Evolutionary conservation across 805 yeast species (phyloP), one percentile per base, ranked within the genome.

Genomic region (Priceomyces castillae): DNA sequence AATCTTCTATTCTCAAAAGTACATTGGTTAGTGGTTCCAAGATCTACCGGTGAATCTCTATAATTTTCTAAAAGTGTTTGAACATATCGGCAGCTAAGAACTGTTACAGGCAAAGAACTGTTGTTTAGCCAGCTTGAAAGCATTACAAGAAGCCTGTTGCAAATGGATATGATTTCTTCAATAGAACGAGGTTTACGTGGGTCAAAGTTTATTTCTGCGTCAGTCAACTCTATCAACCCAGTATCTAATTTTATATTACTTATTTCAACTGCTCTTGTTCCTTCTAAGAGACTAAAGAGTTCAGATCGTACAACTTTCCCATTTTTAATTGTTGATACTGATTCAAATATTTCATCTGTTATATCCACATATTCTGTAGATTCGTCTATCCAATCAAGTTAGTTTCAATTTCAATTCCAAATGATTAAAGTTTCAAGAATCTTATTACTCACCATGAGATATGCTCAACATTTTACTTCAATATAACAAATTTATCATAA

Each of bases 261-360:
- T 11, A 84, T 75, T 60, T 90, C 98, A 47, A 89, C 67, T 0
- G 98, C 96, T 51, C 90, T 82, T 1, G 97, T 86, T 0, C 97
- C 95, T 52, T 88, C 89, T 48, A 84, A 70, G 37, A 92, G 71
- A 42, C 81, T 78, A 64, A 89, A 88, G 20, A 65, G 64, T 0
- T 79, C 74, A 7, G 77, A 72, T 52, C 80, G 80, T 3, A 78
- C 77, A 15, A 92, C 80, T 38, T 75, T 70, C 25, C 82, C 83
- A 30, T 76, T 74, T 14, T 61, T 56, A 30, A 83, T 58, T 2
- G 47, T 51, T 10, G 54, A 44, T 31, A 76, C 55, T 15, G 77
- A 65, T 3, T 58, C 47, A 39, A 74, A 69, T 33, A 86, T 66
- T n/a, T 65, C 59, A 3, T 62, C 54, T 0, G 90, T 85, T n/a